Evolutionary conservation across 2,329 filamentous ascomycete species (phyloP), one percentile per base, ranked within the genome.

Genomic region (Verticillium nonalfalfae): DNA sequence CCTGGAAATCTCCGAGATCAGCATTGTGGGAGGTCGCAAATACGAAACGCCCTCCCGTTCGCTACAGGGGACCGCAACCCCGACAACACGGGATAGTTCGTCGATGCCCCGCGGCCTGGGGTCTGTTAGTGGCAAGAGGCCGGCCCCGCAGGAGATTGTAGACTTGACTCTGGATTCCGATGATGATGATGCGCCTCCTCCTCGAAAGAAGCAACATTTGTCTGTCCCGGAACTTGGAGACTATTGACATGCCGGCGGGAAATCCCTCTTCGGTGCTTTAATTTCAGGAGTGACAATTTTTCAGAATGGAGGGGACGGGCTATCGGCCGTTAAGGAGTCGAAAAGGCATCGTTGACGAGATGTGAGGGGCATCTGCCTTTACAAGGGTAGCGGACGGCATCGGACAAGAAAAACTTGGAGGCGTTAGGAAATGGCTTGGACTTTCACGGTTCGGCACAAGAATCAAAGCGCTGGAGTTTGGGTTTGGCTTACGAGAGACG

Each of bases 151-250:
- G 55, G 79, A 87, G 2, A 86, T 62, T 15, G 64, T 87, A 63
- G 85, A 87, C 66, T 72, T 88, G 64, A 87, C 85, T 1, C 70
- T 84, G 7, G 84, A 81, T 57, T 76, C 78, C 59, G 83, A 84
- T 55, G 83, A 85, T 59, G 76, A 80, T 60, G 81, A 84, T 45
- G 79, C 81, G 18, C 76, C 78, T 56, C 74, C 78, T 4, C 69
- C 75, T 2, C 74, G 73, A 5, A 86, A 86, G 72, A 76, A 82
- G 57, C 78, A 80, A 63, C 74, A 75, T 50, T 18, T 65, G 38
- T 59, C 64, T n/a, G 54, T 58, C 7, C 61, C 64, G 38, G 38
- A 40, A 6, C 45, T n/a, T 10, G 15, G 45, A 50, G 11, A 58
- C 6, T 58, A 58, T 26, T 58, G 57, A 58, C 34, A 7, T 9